These are phyloP conservation scores for Hanseniaspora lachancei DNA, from an alignment of 805 yeast genomes.

Conservation along the genomic window DNA sequence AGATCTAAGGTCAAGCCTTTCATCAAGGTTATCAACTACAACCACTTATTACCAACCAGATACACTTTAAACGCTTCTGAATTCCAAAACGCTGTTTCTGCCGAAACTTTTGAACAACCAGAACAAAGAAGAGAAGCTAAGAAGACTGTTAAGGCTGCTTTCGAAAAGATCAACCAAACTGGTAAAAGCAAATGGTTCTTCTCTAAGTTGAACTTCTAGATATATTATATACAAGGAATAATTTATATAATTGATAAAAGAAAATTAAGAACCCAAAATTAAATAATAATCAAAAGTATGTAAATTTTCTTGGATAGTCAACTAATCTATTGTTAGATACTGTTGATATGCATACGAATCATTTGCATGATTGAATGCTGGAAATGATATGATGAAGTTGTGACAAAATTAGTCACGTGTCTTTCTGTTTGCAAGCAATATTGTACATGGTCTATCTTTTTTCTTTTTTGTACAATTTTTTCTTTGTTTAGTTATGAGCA, in stretches of 20 bases:
- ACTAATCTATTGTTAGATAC: too few relatives aligned
- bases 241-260: constrained; percentile 14
- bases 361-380: too few relatives aligned
- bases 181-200: constrained; percentile 99
- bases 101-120: constrained; percentile 94
- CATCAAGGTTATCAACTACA: constrained; percentile 97
- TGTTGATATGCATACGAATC: too few relatives aligned
- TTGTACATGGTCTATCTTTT: too few relatives aligned
- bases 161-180: constrained; percentile 98
- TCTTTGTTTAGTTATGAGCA: too few relatives aligned
- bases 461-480: too few relatives aligned
- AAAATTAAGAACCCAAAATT: constrained; percentile 11
- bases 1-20: constrained; percentile 98
- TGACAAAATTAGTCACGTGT: too few relatives aligned
- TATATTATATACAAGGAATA: constrained; percentile 13
- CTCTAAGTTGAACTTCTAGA: constrained; percentile 88
- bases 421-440: too few relatives aligned
- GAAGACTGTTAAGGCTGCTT: constrained; percentile 97
- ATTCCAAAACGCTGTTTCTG: constrained; percentile 79
- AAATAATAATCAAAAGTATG: too few relatives aligned
- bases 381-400: too few relatives aligned
- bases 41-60: constrained; percentile 99
- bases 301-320: too few relatives aligned
- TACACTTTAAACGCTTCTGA: constrained; percentile 94
- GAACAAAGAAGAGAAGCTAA: constrained; percentile 97